phyloP scores from a whole-genome alignment of 1,284 basidiomycete genomes.

The Heterobasidion annosum region DNA sequence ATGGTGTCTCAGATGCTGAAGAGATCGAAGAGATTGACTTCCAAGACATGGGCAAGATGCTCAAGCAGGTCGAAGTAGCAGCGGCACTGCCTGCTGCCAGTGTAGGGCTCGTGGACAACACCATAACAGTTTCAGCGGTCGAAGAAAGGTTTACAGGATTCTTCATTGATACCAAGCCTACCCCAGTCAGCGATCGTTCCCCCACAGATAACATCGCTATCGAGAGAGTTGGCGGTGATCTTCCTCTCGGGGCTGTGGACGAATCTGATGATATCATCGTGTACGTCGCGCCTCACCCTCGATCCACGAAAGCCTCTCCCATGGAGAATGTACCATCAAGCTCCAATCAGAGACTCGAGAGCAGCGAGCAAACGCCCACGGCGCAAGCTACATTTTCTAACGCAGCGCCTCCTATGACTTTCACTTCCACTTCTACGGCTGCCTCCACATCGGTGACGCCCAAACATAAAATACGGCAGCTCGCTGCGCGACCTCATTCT shows the following conservation, averaged over 20 bases:
- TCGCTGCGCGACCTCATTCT: constrained; percentile 7
- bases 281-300: constrained; percentile 30
- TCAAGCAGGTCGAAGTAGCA: constrained; percentile 24
- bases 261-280: constrained; percentile 30
- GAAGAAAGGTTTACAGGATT: constrained; percentile 34
- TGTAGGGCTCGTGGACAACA: neutral
- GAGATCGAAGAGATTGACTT: constrained; percentile 59
- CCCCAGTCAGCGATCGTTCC: constrained; percentile 4
- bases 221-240: constrained; percentile 9
- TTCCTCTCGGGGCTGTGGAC: constrained; percentile 10
- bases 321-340: neutral
- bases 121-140: constrained; percentile 8
- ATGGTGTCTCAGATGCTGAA: constrained; percentile 17
- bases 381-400: neutral
- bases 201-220: constrained; percentile 4
- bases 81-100: constrained; percentile 6
- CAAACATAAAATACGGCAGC: neutral
- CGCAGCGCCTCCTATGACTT: neutral
- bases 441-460: constrained; percentile 1
- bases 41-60: constrained; percentile 41
- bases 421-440: constrained; percentile 10
- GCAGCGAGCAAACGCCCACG: neutral
- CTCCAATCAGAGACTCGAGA: neutral
- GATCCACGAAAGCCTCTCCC: constrained; percentile 8
- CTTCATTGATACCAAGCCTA: constrained; percentile 21